A percentile compares a stretch with the other conserved stretches of the same genome.
Evolutionary conservation across 129 eudicot genomes (phyloP).

Genomic region (Scalesia atractyloides): DNA sequence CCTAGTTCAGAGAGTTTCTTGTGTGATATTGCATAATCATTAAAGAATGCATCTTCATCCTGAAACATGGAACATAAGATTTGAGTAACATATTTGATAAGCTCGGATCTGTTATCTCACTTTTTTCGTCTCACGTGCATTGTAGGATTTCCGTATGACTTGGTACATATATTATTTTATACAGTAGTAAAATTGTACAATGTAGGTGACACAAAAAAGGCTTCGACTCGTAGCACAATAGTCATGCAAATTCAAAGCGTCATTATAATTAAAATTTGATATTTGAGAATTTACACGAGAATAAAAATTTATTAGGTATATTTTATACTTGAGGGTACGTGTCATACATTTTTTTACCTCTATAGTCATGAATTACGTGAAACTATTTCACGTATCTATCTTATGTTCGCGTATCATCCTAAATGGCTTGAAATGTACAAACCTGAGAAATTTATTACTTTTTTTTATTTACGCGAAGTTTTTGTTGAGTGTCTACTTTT

Average conservation of each 20-base stretch:
- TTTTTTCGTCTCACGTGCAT: neutral
- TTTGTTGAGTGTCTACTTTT: neutral
- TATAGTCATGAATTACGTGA: no score
- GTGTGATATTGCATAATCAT: constrained; percentile 84
- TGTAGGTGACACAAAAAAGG: neutral
- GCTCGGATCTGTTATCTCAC: neutral
- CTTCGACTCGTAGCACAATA: no score
- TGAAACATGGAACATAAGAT: constrained; percentile 46
- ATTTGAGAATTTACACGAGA: neutral
- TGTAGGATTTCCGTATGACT: neutral
- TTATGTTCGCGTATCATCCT: no score
- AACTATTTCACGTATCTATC: no score
- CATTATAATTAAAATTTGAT: neutral
- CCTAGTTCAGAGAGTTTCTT: constrained; percentile 96
- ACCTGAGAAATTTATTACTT: neutral
- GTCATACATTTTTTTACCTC: no score
- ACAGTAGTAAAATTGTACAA: constrained; percentile 9
- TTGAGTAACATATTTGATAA: constrained; percentile 25
- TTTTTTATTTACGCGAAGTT: neutral
- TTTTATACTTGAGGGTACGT: neutral
- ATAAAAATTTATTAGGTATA: neutral
- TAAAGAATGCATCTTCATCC: constrained; percentile 92
- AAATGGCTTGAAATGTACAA: neutral
- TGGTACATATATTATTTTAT: constrained; percentile 7
- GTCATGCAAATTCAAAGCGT: neutral